Evolutionary conservation across 768 basidiomycete species (phyloP).

Genomic region (Sporobolomyces phaffii): DNA sequence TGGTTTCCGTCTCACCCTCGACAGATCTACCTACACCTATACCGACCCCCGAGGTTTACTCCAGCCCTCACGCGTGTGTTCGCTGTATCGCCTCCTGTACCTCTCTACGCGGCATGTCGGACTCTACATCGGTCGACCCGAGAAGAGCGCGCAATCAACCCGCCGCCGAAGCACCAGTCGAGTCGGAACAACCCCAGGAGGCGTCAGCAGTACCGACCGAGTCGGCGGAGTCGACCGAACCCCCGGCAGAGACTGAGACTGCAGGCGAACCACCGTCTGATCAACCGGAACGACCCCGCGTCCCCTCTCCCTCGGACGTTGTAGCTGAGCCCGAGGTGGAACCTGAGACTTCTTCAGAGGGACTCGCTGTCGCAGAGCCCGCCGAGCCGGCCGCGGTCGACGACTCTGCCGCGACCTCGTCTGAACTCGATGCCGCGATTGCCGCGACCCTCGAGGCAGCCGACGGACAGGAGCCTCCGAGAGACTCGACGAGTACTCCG

Average conservation of each 20-base stretch:
- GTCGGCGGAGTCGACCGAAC: neutral
- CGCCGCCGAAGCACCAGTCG: neutral
- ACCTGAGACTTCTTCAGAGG: neutral
- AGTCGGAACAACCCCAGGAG: neutral
- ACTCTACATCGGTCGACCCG: slow-evolving; percentile 2
- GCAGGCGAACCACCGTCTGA: neutral
- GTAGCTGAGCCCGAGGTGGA: neutral
- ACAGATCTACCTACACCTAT: too few relatives aligned
- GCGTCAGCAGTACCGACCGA: too few relatives aligned
- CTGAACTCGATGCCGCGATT: slow-evolving; percentile 20
- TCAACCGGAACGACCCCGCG: neutral
- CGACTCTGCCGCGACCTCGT: neutral
- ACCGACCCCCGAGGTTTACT: too few relatives aligned
- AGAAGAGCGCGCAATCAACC: neutral
- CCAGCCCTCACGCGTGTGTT: too few relatives aligned
- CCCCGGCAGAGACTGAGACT: neutral
- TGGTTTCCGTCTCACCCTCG: too few relatives aligned
- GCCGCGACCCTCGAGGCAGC: slow-evolving; percentile 22
- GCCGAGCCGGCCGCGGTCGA: neutral
- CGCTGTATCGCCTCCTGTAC: too few relatives aligned
- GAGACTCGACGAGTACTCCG: slow-evolving; percentile 20
- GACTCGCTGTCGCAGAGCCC: neutral
- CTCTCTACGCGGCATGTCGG: too few relatives aligned
- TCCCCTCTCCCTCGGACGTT: neutral
- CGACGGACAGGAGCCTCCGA: slow-evolving; percentile 3